Evolutionary conservation across 1,139 yeast genomes (phyloP).

Genomic region (Nakaseomyces delphensis): DNA sequence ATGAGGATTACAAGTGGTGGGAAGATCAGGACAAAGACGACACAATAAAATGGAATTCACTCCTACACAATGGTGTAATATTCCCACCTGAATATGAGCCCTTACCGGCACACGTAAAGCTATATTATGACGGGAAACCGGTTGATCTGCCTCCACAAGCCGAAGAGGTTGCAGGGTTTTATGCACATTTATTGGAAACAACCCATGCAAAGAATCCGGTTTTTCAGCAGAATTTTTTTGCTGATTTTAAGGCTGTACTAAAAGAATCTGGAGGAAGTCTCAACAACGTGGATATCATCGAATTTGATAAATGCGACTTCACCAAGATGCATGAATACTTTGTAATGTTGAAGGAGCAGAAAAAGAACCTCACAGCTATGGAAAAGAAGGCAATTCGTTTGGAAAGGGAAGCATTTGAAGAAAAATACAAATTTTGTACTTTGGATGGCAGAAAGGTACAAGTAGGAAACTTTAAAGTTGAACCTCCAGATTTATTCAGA

Average conservation of each 20-base stretch:
- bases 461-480: constrained; percentile 88
- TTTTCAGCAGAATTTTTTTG: constrained; percentile 79
- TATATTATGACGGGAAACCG: constrained; percentile 67
- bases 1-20: constrained; percentile 69
- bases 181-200: constrained; percentile 77
- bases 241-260: constrained; percentile 63
- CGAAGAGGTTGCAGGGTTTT: constrained; percentile 95
- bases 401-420: constrained; percentile 70
- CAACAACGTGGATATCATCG: constrained; percentile 40
- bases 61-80: constrained; percentile 83
- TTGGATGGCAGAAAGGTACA: constrained; percentile 85
- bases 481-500: constrained; percentile 92
- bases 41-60: constrained; percentile 73
- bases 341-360: constrained; percentile 63
- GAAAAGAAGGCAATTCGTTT: constrained; percentile 67
- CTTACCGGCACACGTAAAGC: constrained; percentile 67
- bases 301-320: constrained; percentile 71
- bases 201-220: constrained; percentile 85
- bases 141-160: constrained; percentile 70
- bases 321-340: constrained; percentile 62
- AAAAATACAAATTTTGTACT: constrained; percentile 68
- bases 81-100: constrained; percentile 92
- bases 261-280: constrained; percentile 58
- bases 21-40: constrained; percentile 60
- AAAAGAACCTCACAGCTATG: constrained; percentile 54